These are phyloP conservation scores for Asparagopsis taxiformis DNA, from an alignment of 31 red algal genomes.

Conservation along the genomic window DNA sequence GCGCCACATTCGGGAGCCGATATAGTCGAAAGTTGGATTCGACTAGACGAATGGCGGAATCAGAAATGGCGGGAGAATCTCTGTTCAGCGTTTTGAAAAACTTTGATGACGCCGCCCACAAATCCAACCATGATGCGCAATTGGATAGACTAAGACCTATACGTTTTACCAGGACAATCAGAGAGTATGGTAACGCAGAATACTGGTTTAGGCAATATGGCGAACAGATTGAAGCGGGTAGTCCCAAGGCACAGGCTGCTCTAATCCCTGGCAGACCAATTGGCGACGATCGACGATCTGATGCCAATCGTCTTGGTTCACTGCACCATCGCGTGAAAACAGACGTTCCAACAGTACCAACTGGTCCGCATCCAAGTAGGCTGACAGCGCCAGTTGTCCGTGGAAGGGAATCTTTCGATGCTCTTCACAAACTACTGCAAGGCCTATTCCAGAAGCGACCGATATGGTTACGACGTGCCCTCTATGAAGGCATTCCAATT, in stretches of 20 bases:
- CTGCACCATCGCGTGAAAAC: conserved; percentile 31
- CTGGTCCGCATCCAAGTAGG: not conserved
- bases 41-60: too few relatives aligned
- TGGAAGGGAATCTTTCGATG: not conserved
- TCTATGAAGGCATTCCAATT: conserved; percentile 29
- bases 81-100: not conserved
- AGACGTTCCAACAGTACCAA: conserved; percentile 22
- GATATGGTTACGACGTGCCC: conserved; percentile 52
- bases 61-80: too few relatives aligned
- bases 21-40: too few relatives aligned
- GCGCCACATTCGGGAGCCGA: too few relatives aligned
- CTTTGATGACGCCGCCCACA: not conserved
- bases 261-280: conserved; percentile 17
- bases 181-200: conserved; percentile 30
- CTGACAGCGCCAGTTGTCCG: conserved; percentile 6
- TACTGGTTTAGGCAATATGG: conserved; percentile 48
- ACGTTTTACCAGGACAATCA: conserved; percentile 13
- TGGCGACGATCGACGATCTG: conserved; percentile 41
- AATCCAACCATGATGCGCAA: not conserved
- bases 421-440: conserved; percentile 8
- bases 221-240: conserved; percentile 6
- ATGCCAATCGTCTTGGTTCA: conserved; percentile 14
- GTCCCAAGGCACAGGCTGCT: not conserved
- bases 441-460: conserved; percentile 33
- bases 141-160: conserved; percentile 29